Conservation (phyloP, 2,329 filamentous ascomycete species). For the Xylaria sp. region DNA sequence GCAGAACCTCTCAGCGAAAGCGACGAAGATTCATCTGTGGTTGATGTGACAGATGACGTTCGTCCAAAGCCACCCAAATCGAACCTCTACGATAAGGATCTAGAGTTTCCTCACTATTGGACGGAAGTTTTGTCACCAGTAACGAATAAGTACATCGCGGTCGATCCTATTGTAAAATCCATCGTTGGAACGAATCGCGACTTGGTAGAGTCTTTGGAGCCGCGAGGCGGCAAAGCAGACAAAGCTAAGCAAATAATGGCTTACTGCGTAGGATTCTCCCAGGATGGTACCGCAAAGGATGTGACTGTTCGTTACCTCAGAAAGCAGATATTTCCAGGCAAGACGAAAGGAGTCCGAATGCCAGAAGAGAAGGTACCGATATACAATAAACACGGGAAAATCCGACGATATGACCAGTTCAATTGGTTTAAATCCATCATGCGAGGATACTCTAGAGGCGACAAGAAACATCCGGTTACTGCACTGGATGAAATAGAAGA, state of each 20-base stretch:
- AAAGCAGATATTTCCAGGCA: constrained; percentile 82
- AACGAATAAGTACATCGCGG: constrained; percentile 80
- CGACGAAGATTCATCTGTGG: constrained; percentile 69
- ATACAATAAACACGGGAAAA: constrained; percentile 79
- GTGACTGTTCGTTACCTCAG: constrained; percentile 92
- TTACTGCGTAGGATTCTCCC: constrained; percentile 85
- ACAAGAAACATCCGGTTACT: constrained; percentile 65
- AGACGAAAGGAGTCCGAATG: constrained; percentile 87
- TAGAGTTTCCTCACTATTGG: constrained; percentile 92
- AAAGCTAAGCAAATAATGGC: constrained; percentile 89
- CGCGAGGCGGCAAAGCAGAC: constrained; percentile 83
- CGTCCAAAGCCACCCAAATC: constrained; percentile 54
- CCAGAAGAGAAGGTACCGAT: constrained; percentile 83
- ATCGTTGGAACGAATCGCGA: constrained; percentile 78
- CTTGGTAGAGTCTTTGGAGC: constrained; percentile 79
- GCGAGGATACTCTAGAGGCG: constrained; percentile 72
- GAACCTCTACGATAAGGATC: constrained; percentile 76
- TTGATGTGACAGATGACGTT: constrained; percentile 63
- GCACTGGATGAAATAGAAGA: constrained; percentile 84
- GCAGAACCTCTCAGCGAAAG: constrained; percentile 62
- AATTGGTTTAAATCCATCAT: constrained; percentile 92
- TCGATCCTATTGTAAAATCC: constrained; percentile 79
- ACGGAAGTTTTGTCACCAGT: constrained; percentile 86
- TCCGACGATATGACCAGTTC: constrained; percentile 78
- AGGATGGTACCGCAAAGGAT: constrained; percentile 91